Percentiles rank a stretch among this genome's conserved stretches.
Conservation (phyloP, 495 filamentous ascomycete species). For the Aspergillus hancockii region DNA sequence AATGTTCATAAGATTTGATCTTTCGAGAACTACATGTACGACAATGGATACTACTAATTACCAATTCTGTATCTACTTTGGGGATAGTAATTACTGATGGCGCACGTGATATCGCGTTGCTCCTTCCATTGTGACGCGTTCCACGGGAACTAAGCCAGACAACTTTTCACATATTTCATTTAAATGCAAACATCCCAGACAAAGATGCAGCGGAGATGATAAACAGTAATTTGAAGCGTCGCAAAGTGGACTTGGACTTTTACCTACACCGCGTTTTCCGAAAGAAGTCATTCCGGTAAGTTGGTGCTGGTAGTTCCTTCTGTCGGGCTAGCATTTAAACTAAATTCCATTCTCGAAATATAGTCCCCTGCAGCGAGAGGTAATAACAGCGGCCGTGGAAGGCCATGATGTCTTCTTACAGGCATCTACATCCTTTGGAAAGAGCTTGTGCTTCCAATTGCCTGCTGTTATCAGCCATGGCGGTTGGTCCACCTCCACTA, state of each 20-base stretch:
- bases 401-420: slow-evolving; percentile 93
- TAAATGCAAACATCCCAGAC: background rate
- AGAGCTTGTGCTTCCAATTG: slow-evolving; percentile 91
- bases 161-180: background rate
- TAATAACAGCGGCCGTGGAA: slow-evolving; percentile 76
- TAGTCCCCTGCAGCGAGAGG: slow-evolving; percentile 84
- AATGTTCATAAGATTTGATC: background rate
- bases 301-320: background rate
- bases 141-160: background rate
- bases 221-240: slow-evolving; percentile 15
- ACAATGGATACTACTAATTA: no score
- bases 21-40: background rate
- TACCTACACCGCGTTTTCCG: slow-evolving; percentile 81
- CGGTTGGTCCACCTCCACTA: slow-evolving; percentile 52
- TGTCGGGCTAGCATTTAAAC: background rate
- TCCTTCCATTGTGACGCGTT: background rate
- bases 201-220: slow-evolving; percentile 30
- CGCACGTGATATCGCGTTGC: slow-evolving; percentile 25
- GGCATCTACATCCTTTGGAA: slow-evolving; percentile 95
- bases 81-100: background rate
- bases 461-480: slow-evolving; percentile 86
- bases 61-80: background rate
- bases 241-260: slow-evolving; percentile 73
- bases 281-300: slow-evolving; percentile 71
- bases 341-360: slow-evolving; percentile 3